Conservation (phyloP, 192 early-diverging fungal genomes). For the Gaertneriomyces sp. region DNA sequence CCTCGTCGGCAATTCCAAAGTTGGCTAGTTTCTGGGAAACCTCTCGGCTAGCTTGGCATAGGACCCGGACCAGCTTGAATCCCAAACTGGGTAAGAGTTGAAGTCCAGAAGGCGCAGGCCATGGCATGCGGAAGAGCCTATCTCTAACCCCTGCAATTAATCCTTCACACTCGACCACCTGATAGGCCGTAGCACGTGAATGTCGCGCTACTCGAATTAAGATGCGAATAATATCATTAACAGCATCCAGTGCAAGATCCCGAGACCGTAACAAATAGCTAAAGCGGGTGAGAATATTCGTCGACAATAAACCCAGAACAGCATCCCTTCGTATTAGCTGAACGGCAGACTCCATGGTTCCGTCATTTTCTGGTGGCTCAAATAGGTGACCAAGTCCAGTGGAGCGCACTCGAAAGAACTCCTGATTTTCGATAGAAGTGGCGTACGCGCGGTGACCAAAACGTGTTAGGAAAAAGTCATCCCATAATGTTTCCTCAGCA, state of each 20-base stretch:
- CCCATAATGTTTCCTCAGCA: conserved; percentile 40
- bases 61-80: conserved; percentile 11
- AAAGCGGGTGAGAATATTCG: conserved; percentile 56
- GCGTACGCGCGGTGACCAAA: conserved; percentile 31
- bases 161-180: conserved; percentile 45
- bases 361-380: conserved; percentile 40
- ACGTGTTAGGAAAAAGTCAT: conserved; percentile 33
- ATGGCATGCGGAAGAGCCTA: conserved; percentile 1
- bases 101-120: not conserved
- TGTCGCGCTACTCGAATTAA: conserved; percentile 44
- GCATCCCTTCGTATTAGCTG: conserved; percentile 42
- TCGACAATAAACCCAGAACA: conserved; percentile 56
- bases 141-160: conserved; percentile 40
- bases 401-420: conserved; percentile 33
- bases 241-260: conserved; percentile 31
- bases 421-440: conserved; percentile 16
- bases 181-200: conserved; percentile 38
- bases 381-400: not conserved
- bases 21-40: conserved; percentile 17
- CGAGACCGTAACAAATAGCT: conserved; percentile 50
- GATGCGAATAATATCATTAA: conserved; percentile 47
- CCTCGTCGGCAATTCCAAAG: conserved; percentile 18
- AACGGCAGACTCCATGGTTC: conserved; percentile 38
- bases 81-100: too few relatives aligned
- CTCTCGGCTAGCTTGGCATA: conserved; percentile 30